A percentile compares a stretch with the other conserved stretches of the same genome.
Evolutionary conservation across 129 eudicot species (phyloP).

Genomic region (Artemisia annua): DNA sequence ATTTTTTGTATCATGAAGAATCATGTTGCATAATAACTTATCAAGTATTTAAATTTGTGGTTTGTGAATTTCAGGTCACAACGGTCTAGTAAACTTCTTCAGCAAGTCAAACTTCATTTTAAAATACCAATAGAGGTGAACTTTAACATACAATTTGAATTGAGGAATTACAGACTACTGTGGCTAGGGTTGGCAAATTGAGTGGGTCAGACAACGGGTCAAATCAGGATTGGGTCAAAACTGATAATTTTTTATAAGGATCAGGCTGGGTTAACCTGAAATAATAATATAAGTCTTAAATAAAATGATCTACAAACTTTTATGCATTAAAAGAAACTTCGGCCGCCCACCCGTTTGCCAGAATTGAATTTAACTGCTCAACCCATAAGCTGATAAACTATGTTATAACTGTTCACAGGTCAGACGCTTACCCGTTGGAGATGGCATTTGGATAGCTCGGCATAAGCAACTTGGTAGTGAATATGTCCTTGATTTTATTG

Average conservation of each 20-base stretch:
- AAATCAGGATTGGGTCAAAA: not conserved
- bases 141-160: constrained; percentile 14
- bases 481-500: no score
- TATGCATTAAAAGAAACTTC: not conserved
- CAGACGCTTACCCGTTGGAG: no score
- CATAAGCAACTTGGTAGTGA: no score
- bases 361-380: not conserved
- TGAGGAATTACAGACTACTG: not conserved
- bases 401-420: no score
- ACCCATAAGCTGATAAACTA: not conserved
- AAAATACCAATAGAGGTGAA: constrained; percentile 76
- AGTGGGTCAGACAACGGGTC: not conserved
- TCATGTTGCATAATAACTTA: constrained; percentile 9
- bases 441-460: no score
- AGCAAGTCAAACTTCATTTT: constrained; percentile 49
- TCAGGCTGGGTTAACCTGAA: not conserved
- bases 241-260: not conserved
- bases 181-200: constrained; percentile 4
- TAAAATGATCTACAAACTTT: not conserved
- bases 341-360: no score
- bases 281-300: not conserved
- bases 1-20: not conserved
- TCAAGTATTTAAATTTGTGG: not conserved
- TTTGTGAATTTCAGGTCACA: constrained; percentile 54
- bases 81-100: constrained; percentile 54